Evolutionary conservation across 768 basidiomycete species (phyloP), one percentile per base, ranked within the genome.

Genomic region (Lactarius pseudohatsudake): DNA sequence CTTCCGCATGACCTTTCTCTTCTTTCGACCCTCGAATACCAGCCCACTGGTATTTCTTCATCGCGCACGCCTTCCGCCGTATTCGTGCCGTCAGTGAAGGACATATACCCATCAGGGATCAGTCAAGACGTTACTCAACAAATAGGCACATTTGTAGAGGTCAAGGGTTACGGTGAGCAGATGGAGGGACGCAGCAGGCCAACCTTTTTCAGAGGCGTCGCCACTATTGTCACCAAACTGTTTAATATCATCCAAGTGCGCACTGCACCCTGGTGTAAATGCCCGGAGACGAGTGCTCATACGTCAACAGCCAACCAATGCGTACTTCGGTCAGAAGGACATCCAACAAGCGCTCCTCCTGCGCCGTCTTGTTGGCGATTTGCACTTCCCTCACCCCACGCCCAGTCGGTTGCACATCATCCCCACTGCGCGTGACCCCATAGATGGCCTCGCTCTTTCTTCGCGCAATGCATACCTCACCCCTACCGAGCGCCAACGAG

Each of bases 271-370:
- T 36, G n/a, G 28, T 8, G 53, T 22, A 53, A 18, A 15, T 36
- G 20, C 65, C 36, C 15, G 11, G 34, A 50, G 38, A 38, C 60
- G 38, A 22, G 56, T 30, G 53, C 66, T 57, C 30, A 71, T 66
- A 30, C 54, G 22, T 32, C 55, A 22, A 38, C 75, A 96, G 94
- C 96, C 96, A 6, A 92, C 91, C 55, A 86, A 88, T 69, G 88
- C 91, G 26, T 98, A 98, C 76, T 97, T 99, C 69, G 96, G 97
- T 1, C 96, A 98, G 77, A 98, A 98, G 75, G 96, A 98, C 75
- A 97, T 99, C 62, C 97, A 99, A 74, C 97, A 99, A 75, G 94
- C 91, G 0, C 79, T 98, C 18, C 78, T 99, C 55, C 81, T 98
- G 38, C 88, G 90, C 40, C 85, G 87, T 4, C 80, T 98, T 77